Conservation (phyloP, 2,329 filamentous ascomycete species). For the Venturia oleaginea region DNA sequence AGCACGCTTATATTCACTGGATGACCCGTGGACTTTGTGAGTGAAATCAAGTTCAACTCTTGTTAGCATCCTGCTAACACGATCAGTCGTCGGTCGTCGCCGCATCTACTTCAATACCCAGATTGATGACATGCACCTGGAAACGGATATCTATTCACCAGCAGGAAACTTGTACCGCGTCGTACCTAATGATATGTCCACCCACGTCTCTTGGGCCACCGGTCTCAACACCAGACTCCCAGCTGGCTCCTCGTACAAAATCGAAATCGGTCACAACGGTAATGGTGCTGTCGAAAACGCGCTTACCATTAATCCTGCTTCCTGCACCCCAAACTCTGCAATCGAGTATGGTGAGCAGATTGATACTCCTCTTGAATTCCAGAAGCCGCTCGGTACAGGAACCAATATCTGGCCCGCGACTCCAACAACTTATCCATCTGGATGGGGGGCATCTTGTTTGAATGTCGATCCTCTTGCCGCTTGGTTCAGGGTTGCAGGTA, state of each 20-base stretch:
- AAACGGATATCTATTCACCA: conserved; percentile 27
- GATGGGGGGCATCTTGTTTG: neutral
- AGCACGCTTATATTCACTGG: conserved; percentile 51
- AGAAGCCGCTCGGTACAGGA: conserved; percentile 43
- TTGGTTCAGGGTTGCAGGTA: conserved; percentile 4
- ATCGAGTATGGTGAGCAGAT: conserved; percentile 31
- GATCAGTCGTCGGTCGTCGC: conserved; percentile 39
- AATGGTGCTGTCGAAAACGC: conserved; percentile 40
- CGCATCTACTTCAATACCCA: conserved; percentile 43
- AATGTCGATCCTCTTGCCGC: neutral
- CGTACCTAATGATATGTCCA: conserved; percentile 37
- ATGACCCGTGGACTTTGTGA: conserved; percentile 42
- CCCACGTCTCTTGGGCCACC: conserved; percentile 35
- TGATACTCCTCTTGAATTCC: conserved; percentile 27
- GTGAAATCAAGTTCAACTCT: conserved; percentile 15
- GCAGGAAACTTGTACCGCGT: conserved; percentile 36
- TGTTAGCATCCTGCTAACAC: conserved; percentile 15
- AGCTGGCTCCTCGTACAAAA: conserved; percentile 42
- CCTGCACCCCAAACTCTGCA: neutral
- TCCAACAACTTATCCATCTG: neutral
- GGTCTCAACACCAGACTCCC: conserved; percentile 40
- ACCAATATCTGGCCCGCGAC: conserved; percentile 39
- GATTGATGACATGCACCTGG: conserved; percentile 49
- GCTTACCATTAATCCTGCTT: conserved; percentile 12
- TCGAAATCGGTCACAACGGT: conserved; percentile 49